phyloP scores from a whole-genome alignment of 179 eudicot species.

The Pouteria campechiana region DNA sequence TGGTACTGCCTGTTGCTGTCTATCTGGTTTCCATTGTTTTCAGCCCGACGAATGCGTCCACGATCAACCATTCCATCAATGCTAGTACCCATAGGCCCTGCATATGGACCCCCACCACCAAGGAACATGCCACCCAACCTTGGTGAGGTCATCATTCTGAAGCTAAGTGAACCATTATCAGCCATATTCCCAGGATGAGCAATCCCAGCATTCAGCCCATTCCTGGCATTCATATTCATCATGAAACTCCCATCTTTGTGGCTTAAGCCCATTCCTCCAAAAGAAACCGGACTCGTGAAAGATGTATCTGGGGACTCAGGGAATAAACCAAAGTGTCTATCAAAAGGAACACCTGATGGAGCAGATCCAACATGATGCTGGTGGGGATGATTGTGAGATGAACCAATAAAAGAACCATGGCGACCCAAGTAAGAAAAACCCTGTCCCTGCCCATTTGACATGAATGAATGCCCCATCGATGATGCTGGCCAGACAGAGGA shows the following conservation, averaged over 20 bases:
- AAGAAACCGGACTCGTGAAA: conserved; percentile 27
- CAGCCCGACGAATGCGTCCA: conserved; percentile 29
- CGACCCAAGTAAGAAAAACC: conserved; percentile 37
- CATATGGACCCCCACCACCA: conserved; percentile 45
- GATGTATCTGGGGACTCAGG: conserved; percentile 65
- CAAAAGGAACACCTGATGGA: conserved; percentile 53
- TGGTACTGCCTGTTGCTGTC: conserved; percentile 66
- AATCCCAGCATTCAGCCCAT: conserved; percentile 20
- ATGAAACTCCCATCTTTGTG: conserved; percentile 31
- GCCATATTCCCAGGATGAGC: conserved; percentile 19
- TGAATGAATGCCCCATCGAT: conserved; percentile 27
- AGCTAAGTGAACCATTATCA: conserved; percentile 48
- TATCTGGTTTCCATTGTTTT: conserved; percentile 34
- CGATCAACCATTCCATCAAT: conserved; percentile 37
- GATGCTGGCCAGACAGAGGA: conserved; percentile 25
- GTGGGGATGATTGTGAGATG: conserved; percentile 35
- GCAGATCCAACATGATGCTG: conserved; percentile 83
- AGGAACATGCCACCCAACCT: conserved; percentile 52
- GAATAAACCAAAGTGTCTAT: conserved; percentile 49
- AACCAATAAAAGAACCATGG: conserved; percentile 27
- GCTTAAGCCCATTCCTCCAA: conserved; percentile 30
- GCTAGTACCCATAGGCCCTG: conserved; percentile 20
- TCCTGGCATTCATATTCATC: conserved; percentile 38
- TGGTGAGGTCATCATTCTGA: conserved; percentile 55
- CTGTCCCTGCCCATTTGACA: conserved; percentile 36